Conservation (phyloP, 495 filamentous ascomycete genomes). For the Hypoxylon cercidicola region DNA sequence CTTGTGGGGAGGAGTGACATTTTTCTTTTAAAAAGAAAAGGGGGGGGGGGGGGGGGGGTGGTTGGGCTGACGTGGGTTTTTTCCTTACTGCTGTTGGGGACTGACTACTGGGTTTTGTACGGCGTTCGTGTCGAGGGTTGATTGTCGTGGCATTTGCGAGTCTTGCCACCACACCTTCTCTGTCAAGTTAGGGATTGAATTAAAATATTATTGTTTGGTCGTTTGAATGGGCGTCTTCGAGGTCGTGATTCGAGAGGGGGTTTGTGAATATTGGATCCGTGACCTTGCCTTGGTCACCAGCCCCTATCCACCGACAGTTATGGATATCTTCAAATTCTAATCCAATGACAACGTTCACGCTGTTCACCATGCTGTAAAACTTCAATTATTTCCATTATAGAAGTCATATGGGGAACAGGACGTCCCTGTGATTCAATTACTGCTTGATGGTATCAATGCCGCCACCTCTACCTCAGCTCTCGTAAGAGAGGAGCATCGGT, state of each 20-base stretch:
- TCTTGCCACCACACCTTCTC: not conserved
- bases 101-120: not conserved
- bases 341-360: not conserved
- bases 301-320: no score
- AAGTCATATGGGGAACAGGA: constrained; percentile 6
- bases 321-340: no score
- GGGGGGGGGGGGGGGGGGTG: no score
- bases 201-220: not conserved
- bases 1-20: no score
- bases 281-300: no score
- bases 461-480: constrained; percentile 14
- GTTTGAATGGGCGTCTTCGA: not conserved
- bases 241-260: not conserved
- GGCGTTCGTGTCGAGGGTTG: not conserved
- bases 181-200: not conserved
- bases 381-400: constrained; percentile 31
- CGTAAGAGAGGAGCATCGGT: constrained; percentile 8
- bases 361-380: not conserved
- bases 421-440: constrained; percentile 22
- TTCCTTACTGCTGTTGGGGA: not conserved
- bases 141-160: not conserved
- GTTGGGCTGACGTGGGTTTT: no score
- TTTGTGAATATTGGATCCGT: no score
- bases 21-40: no score
- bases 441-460: constrained; percentile 23